Percentiles rank a stretch among this genome's conserved stretches.
Conservation (phyloP, 176 grass and related monocot genomes). For the Carex cristatella region DNA sequence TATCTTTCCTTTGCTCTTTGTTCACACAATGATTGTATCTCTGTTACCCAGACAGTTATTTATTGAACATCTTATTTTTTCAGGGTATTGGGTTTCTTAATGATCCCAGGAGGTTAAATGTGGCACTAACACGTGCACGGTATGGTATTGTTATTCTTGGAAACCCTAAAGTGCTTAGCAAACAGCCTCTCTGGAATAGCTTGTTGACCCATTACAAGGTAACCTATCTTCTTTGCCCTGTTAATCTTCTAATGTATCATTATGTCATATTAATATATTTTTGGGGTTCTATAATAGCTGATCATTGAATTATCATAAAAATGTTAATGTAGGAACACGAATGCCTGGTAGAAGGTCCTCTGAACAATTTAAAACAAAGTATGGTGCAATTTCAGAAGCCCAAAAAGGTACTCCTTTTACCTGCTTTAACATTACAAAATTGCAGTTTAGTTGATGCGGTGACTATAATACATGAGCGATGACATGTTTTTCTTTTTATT, state of each 20-base stretch:
- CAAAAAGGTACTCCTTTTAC: slow-evolving; percentile 55
- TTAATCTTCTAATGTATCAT: background rate
- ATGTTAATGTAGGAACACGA: slow-evolving; percentile 72
- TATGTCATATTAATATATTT: background rate
- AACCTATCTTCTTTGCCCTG: background rate
- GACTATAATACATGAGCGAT: background rate
- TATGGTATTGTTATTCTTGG: slow-evolving; percentile 99
- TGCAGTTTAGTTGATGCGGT: slow-evolving; percentile 3
- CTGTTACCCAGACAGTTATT: background rate
- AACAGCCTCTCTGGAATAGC: slow-evolving; percentile 98
- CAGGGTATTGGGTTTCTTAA: slow-evolving; percentile 99
- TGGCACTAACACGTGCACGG: slow-evolving; percentile 89
- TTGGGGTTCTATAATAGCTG: background rate
- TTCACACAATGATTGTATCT: background rate
- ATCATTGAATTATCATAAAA: slow-evolving; percentile 11
- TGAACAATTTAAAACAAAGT: slow-evolving; percentile 99
- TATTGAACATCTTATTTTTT: slow-evolving; percentile 15
- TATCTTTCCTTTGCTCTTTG: background rate
- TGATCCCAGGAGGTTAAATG: slow-evolving; percentile 99
- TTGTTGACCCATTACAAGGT: slow-evolving; percentile 99
- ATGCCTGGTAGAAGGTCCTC: slow-evolving; percentile 93
- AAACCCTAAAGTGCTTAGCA: slow-evolving; percentile 98
- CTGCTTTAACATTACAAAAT: background rate
- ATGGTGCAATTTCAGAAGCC: slow-evolving; percentile 99
- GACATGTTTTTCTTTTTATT: slow-evolving; percentile 13